Base-by-base conservation (phyloP, 495 filamentous ascomycete genomes). In the Mytilinidion resinicola region DNA sequence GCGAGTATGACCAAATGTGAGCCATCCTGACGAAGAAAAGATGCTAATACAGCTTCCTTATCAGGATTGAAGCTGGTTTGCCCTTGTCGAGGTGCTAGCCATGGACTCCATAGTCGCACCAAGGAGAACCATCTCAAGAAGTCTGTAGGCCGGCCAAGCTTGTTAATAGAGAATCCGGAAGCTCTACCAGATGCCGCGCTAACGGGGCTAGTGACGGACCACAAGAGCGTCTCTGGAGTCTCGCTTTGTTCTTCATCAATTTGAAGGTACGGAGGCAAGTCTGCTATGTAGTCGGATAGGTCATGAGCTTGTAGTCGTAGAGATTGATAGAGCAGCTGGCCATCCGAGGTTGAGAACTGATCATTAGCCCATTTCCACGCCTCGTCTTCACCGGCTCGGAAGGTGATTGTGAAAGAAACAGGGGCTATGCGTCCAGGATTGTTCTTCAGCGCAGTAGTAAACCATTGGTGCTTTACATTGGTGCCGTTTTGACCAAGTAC, bases 11-110 rank as follows among this genome's bases (percentile, higher is more conserved):
- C 88, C 6, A 97, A 70, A 74, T 95, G 83, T 30, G 81, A 73
- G 0, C 93, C 93, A 69, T 89, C 81, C 0, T 68, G 71, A 17
- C 83, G 84, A 10, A 96, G 77, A 65, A 96, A 96, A 0, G 91
- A 89, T 44, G 83, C 87, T 50, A 96, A 67, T 2, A 98, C 70
- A 4, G 85, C 89, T 70, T 95, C 89, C 59, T 89, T 85, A 36
- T 86, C 85, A 21, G 90, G 73, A 6, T 66, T 66, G 34, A 95
- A 87, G 5, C 74, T 20, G 9, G 75, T 70, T 53, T 78, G 82
- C 12, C 92, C 92, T 71, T 98, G 93, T 14, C 89, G 77, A 19
- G 93, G 93, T 0, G 86, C 89, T 12, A 97, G 75, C 93, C 93
- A 97, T 0, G 91, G 84, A 33, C 76, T 78, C 81, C 85, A 91